Conservation (phyloP, 768 basidiomycete genomes). For the Pleurotus ostreatus region DNA sequence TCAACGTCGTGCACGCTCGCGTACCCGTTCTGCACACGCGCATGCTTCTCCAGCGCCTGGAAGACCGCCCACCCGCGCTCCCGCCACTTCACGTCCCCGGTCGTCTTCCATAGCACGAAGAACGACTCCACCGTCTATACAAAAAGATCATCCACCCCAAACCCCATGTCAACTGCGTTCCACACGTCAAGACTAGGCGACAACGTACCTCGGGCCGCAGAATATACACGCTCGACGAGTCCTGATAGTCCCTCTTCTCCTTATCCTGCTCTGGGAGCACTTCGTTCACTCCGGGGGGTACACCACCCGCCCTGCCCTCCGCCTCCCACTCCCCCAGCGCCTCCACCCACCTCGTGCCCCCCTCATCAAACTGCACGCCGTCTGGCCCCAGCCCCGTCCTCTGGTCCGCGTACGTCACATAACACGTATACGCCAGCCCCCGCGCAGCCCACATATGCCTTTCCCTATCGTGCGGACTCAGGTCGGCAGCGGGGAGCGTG, state of each 20-base stretch:
- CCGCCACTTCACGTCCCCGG: constrained; percentile 67
- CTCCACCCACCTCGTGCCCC: constrained; percentile 37
- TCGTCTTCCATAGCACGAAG: constrained; percentile 70
- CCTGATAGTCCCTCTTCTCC: constrained; percentile 48
- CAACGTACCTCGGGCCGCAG: constrained; percentile 66
- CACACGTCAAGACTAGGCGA: not conserved
- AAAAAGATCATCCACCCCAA: not conserved
- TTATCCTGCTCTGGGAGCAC: constrained; percentile 28
- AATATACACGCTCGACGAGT: constrained; percentile 45
- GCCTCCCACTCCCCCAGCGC: constrained; percentile 45
- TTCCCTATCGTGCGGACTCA: constrained; percentile 30
- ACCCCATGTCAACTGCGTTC: not conserved
- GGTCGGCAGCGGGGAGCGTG: constrained; percentile 28
- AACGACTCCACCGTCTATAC: constrained; percentile 68
- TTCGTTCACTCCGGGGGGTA: constrained; percentile 51
- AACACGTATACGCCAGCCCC: constrained; percentile 71
- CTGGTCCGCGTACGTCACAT: constrained; percentile 67
- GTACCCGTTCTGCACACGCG: constrained; percentile 58
- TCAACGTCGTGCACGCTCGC: constrained; percentile 53
- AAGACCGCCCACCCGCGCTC: constrained; percentile 70
- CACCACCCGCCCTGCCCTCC: constrained; percentile 35
- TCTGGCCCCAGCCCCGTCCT: constrained; percentile 69
- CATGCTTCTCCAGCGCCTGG: constrained; percentile 56
- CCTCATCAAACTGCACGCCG: constrained; percentile 28
- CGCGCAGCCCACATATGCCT: constrained; percentile 74